A percentile compares a stretch with the other conserved stretches of the same genome.
Evolutionary conservation across 257 asterid species (phyloP).

Genomic region (Solanum chilense): DNA sequence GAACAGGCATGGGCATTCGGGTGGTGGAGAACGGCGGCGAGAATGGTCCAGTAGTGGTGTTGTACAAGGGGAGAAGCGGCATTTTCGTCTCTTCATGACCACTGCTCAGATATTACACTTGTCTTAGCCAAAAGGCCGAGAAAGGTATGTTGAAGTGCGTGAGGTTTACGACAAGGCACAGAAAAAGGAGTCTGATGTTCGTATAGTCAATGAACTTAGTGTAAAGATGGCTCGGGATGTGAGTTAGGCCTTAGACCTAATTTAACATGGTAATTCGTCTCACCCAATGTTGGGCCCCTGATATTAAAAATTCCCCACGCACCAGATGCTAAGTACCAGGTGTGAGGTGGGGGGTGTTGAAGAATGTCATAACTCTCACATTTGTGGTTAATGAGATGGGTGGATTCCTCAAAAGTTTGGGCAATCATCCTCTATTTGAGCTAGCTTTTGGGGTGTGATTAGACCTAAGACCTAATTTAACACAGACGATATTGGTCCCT

Average conservation of each 20-base stretch:
- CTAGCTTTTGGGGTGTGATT: neutral
- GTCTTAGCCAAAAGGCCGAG: constrained; percentile 28
- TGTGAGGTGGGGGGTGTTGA: neutral
- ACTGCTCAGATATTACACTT: neutral
- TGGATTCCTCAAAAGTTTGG: neutral
- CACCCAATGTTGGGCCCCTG: neutral
- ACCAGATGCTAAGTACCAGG: neutral
- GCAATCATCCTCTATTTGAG: neutral
- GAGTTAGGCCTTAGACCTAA: neutral
- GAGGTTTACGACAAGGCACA: constrained; percentile 50
- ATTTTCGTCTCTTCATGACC: constrained; percentile 7
- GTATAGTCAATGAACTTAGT: constrained; percentile 17
- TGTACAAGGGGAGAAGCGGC: neutral
- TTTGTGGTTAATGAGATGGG: neutral
- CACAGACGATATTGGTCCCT: neutral
- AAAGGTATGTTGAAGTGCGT: constrained; percentile 52
- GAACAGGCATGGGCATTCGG: constrained; percentile 3
- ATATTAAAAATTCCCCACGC: neutral
- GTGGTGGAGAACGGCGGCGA: constrained; percentile 7
- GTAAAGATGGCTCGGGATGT: constrained; percentile 30
- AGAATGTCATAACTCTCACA: neutral
- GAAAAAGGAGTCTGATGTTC: constrained; percentile 51
- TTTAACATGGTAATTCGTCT: neutral
- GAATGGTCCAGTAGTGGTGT: constrained; percentile 10
- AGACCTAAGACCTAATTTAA: neutral